Conservation (phyloP, 106 monocot genomes). For the Acorus calamus region DNA sequence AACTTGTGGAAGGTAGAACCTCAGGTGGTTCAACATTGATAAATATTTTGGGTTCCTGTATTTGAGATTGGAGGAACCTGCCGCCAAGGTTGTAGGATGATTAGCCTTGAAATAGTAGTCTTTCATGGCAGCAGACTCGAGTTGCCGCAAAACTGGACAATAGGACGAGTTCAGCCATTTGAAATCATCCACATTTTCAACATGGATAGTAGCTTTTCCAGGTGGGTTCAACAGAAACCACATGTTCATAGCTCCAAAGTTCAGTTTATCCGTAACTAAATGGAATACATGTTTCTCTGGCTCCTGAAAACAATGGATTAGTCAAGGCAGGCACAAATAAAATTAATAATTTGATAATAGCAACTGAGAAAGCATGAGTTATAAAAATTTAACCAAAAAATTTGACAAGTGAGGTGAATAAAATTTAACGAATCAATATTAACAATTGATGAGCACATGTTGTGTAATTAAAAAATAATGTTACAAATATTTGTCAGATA, state of each 20-base stretch:
- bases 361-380: neutral
- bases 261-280: constrained; percentile 61
- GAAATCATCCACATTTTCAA: constrained; percentile 67
- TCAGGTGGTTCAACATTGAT: constrained; percentile 68
- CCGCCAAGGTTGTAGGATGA: constrained; percentile 38
- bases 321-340: too few relatives aligned
- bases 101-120: constrained; percentile 58
- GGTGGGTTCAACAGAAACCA: constrained; percentile 71
- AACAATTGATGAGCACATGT: too few relatives aligned
- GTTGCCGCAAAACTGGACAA: constrained; percentile 49
- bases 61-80: constrained; percentile 57
- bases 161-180: constrained; percentile 67
- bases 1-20: constrained; percentile 63
- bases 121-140: constrained; percentile 57
- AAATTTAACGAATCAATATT: too few relatives aligned
- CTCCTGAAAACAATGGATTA: constrained; percentile 24
- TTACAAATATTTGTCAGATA: too few relatives aligned
- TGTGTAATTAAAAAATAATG: too few relatives aligned
- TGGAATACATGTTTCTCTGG: constrained; percentile 63
- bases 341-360: too few relatives aligned
- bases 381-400: neutral
- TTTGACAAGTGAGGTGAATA: too few relatives aligned
- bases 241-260: constrained; percentile 71
- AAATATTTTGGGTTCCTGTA: constrained; percentile 68
- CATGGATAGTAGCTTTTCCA: constrained; percentile 50